These are phyloP conservation scores for Przewalskia tangutica DNA, from an alignment of 257 asterid species.

Conservation along the genomic window DNA sequence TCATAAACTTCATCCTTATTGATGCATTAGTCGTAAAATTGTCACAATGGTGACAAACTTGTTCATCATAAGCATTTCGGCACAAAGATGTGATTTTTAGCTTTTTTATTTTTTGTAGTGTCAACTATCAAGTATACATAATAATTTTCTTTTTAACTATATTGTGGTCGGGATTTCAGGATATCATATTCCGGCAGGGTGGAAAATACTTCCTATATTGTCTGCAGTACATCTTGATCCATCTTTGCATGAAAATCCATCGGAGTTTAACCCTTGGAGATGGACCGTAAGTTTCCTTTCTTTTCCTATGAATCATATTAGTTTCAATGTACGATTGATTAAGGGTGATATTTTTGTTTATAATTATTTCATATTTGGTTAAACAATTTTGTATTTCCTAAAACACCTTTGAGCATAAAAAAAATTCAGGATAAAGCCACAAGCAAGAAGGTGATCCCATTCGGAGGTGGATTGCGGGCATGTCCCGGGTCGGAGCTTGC, in stretches of 20 bases:
- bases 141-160: not conserved
- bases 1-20: not conserved
- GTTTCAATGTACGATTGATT: not conserved
- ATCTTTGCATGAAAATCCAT: slow-evolving; percentile 41
- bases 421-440: slow-evolving; percentile 38
- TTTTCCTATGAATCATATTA: not conserved
- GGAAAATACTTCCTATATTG: slow-evolving; percentile 73
- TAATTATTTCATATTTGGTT: not conserved
- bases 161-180: slow-evolving; percentile 22
- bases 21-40: not conserved
- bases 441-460: slow-evolving; percentile 39
- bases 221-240: slow-evolving; percentile 66
- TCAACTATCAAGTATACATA: not conserved
- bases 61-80: too few relatives aligned
- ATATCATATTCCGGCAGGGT: slow-evolving; percentile 53
- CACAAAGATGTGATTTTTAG: too few relatives aligned
- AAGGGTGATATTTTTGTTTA: not conserved
- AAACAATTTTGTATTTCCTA: not conserved
- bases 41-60: not conserved
- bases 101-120: too few relatives aligned
- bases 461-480: slow-evolving; percentile 66
- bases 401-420: not conserved
- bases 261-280: slow-evolving; percentile 61
- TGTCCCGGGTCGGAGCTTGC: slow-evolving; percentile 83
- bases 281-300: slow-evolving; percentile 40